Base-by-base conservation (phyloP, 2,329 filamentous ascomycete genomes). In the Verticillium dahliae region DNA sequence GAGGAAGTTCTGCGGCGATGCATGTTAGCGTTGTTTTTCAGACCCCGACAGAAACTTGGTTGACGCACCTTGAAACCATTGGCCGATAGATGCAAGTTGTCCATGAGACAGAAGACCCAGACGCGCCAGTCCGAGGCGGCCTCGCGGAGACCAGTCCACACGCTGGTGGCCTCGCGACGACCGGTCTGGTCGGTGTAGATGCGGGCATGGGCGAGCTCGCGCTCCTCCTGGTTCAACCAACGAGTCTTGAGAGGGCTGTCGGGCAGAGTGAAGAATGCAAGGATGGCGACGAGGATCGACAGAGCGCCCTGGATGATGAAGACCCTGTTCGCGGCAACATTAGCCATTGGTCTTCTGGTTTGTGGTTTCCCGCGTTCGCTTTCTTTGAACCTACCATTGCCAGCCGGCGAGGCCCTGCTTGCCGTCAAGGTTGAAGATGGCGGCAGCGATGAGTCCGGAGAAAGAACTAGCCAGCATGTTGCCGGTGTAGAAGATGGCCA, bases 101-200 rank as follows among this genome's bases (percentile, higher is more conserved):
- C 77, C 78, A 81, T 81, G 38, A 81, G 71, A 6, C 76, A 77
- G 60, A 83, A 78, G 15, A 83, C 69, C 75, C 79, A 83, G 2
- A 80, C 74, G 58, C 78, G 75, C 37, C 76, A 78, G 65, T 84
- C 81, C 6, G 67, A 70, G 6, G 72, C 69, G 10, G 80, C 80
- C 58, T 79, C 73, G 56, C 75, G 69, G 50, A 82, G 73, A 50
- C 81, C 80, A 18, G 70, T 70, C 68, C 67, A 76, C 5, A 75
- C 76, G 39, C 71, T 78, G 0, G 74, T 78, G 37, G 71, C 73
- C 13, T 72, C 72, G 62, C 74, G 68, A 6, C 76, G 76, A 35
- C 75, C 80, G 60, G 63, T 65, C 14, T 62, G 63, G 11, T 65
- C 63, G 14, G 62, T 57, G 58, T 55, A 62, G 18, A 78, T 75